phyloP scores from a whole-genome alignment of 371 early-diverging fungal genomes.

The Conidiobolus incongruus region DNA sequence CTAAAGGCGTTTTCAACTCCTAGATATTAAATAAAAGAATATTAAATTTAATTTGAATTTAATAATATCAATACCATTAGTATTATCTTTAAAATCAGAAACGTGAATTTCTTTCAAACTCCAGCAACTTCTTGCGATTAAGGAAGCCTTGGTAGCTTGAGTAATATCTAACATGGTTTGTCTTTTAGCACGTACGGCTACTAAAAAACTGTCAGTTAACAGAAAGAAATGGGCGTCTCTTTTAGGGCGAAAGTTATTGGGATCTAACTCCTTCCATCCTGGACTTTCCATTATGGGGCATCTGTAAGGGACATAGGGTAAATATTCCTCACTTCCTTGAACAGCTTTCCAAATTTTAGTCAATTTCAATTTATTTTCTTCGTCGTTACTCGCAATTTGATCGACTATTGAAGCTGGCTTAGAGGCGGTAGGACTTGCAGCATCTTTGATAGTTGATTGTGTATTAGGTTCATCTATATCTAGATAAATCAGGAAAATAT shows the following conservation, averaged over 20 bases:
- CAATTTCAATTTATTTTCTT: not conserved
- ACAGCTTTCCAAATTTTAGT: not conserved
- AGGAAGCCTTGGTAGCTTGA: not conserved
- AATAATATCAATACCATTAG: too few relatives aligned
- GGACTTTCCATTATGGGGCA: slow-evolving; percentile 1
- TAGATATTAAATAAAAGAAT: too few relatives aligned
- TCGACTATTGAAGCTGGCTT: too few relatives aligned
- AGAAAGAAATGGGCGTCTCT: slow-evolving; percentile 4
- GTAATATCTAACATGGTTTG: slow-evolving; percentile 1
- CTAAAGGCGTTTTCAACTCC: slow-evolving; percentile 1
- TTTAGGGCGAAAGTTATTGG: not conserved
- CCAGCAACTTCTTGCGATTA: not conserved
- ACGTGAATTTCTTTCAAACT: not conserved
- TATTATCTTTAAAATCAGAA: slow-evolving; percentile 1
- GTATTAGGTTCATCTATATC: too few relatives aligned
- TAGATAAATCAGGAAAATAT: too few relatives aligned
- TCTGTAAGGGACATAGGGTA: slow-evolving; percentile 1
- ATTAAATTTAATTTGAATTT: too few relatives aligned
- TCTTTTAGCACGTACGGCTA: not conserved
- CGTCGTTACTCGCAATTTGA: too few relatives aligned
- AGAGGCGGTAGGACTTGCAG: too few relatives aligned
- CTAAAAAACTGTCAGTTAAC: not conserved
- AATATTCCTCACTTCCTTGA: slow-evolving; percentile 1
- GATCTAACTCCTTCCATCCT: slow-evolving; percentile 3
- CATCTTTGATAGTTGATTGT: too few relatives aligned